Base-by-base conservation (phyloP, 1,284 basidiomycete species). In the Trichosporon faecale region DNA sequence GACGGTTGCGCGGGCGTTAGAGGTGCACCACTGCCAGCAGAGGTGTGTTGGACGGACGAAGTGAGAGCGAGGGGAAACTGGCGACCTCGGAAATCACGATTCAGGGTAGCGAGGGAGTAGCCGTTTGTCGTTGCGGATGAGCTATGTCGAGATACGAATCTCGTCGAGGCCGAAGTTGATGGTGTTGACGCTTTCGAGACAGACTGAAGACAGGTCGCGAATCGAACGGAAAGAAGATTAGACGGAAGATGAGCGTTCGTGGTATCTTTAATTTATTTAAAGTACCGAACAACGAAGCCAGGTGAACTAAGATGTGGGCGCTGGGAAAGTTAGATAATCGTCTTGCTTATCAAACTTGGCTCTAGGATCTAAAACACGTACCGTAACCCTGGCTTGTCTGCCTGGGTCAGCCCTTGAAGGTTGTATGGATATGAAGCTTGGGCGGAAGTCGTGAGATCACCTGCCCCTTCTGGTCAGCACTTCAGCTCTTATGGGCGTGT, bases 321-420 rank as follows among this genome's bases (percentile, higher is more conserved):
- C 57, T 61, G 27, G 29, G 7, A 18, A 61, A 18, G 57, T 61
- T 33, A 61, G 57, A 61, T 61, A 61, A 61, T 61, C 57, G 29
- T 31, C 57, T 18, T 52, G 57, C 57, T 61, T 29, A 61, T 61
- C 57, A n/a, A 31, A 33, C 27, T 31, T 61, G 18, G 27, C 27
- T 61, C 29, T 33, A n/a, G n/a, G 29, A 61, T 33, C 57, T 61
- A 29, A 61, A 61, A 61, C 57, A 61, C 57, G 57, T 61, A 61
- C 57, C 57, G 57, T 61, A 61, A 61, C 33, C 57, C 57, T 61
- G 57, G 57, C 57, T 31, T 61, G 57, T 8, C 12, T 33, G 29
- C 57, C 57, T 27, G 27, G 57, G 9, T n/a, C 9, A 44, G 57
- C 27, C 57, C 57, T 60, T 61, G 8, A 33, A 33, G 29, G 57